These are phyloP conservation scores for Suhomyces emberorum DNA, from an alignment of 805 yeast genomes.

Conservation along the genomic window DNA sequence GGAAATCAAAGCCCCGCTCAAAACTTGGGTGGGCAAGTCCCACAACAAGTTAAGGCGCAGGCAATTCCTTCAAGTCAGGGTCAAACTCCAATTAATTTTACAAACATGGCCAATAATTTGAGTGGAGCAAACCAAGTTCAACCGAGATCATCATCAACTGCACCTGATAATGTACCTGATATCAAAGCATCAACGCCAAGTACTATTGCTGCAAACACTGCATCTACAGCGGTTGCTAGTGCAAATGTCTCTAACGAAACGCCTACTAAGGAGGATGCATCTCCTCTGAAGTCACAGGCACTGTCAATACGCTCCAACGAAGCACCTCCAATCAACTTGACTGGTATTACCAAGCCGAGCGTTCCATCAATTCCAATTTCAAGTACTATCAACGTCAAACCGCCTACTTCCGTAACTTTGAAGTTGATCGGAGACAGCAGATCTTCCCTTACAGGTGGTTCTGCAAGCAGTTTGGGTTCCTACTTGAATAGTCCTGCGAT, in stretches of 20 bases:
- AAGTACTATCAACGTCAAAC: constrained; percentile 58
- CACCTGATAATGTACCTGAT: not conserved
- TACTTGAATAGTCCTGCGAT: constrained; percentile 70
- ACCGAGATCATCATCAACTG: constrained; percentile 2
- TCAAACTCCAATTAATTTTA: constrained; percentile 5
- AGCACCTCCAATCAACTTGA: constrained; percentile 28
- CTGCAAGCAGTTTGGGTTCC: constrained; percentile 66
- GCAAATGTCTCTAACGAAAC: constrained; percentile 12
- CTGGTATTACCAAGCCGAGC: constrained; percentile 47
- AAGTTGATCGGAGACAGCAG: constrained; percentile 54
- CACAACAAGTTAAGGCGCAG: constrained; percentile 2
- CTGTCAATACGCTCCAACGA: constrained; percentile 8
- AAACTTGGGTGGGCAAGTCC: constrained; percentile 5
- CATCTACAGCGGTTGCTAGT: constrained; percentile 11
- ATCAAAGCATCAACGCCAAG: constrained; percentile 20
- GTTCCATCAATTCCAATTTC: constrained; percentile 74
- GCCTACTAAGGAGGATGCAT: constrained; percentile 26
- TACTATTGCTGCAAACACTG: constrained; percentile 47
- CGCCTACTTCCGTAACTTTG: constrained; percentile 62
- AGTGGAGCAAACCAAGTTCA: constrained; percentile 5
- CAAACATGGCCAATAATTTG: constrained; percentile 1
- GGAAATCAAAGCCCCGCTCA: constrained; percentile 5
- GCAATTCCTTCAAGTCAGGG: constrained; percentile 6
- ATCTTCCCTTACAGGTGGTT: constrained; percentile 83
- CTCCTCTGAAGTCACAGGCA: constrained; percentile 10